phyloP scores from a whole-genome alignment of 2,329 filamentous ascomycete species.

The Bipolaris bicolor region DNA sequence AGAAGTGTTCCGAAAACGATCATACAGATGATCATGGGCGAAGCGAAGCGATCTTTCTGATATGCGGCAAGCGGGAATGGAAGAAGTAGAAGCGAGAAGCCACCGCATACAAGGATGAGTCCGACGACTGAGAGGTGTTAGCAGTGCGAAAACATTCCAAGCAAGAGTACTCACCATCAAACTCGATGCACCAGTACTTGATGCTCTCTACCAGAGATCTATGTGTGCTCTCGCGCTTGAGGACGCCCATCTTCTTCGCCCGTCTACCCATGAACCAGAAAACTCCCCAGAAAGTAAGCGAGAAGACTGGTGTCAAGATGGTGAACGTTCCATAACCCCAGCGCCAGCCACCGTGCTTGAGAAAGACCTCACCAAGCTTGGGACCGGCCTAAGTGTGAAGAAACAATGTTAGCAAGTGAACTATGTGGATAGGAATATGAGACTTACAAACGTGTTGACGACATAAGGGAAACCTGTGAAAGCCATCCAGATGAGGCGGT shows the following conservation, averaged over 20 bases:
- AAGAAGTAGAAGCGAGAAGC: constrained; percentile 69
- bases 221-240: constrained; percentile 51
- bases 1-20: constrained; percentile 43
- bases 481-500: constrained; percentile 67
- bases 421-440: not conserved
- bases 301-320: constrained; percentile 62
- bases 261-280: constrained; percentile 64
- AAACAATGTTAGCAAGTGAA: not conserved
- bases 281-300: constrained; percentile 57
- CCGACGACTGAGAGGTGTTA: constrained; percentile 54
- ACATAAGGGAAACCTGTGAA: constrained; percentile 69
- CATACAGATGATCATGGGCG: constrained; percentile 47
- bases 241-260: constrained; percentile 60
- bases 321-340: constrained; percentile 70
- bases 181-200: constrained; percentile 63
- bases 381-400: constrained; percentile 54
- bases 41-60: constrained; percentile 36
- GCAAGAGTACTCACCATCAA: constrained; percentile 55
- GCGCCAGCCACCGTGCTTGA: constrained; percentile 61
- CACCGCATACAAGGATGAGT: constrained; percentile 64
- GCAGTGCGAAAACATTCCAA: not conserved
- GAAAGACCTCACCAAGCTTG: constrained; percentile 48
- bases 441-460: constrained; percentile 61
- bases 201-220: constrained; percentile 56
- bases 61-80: constrained; percentile 63